Conservation (phyloP, 257 asterid species). For the Nicotiana benthamiana region DNA sequence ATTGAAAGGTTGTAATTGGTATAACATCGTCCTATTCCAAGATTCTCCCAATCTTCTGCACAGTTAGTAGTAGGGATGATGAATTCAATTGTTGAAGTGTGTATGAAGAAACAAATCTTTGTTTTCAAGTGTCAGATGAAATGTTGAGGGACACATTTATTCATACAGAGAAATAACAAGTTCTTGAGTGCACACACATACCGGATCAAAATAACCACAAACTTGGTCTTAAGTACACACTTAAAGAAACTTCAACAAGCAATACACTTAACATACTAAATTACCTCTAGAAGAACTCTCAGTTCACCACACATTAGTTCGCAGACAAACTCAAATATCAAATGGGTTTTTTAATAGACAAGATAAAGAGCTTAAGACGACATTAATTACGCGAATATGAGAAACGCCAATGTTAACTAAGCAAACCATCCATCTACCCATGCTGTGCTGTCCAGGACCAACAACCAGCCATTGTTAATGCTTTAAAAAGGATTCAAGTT, state of each 20-base stretch:
- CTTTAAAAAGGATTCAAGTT: conserved; percentile 6
- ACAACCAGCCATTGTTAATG: neutral
- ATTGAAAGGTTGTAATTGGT: neutral
- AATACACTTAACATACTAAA: conserved; percentile 18
- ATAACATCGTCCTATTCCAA: neutral
- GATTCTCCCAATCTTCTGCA: neutral
- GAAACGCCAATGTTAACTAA: conserved; percentile 7
- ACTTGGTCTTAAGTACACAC: conserved; percentile 7
- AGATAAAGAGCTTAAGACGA: neutral
- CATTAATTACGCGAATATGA: conserved; percentile 10
- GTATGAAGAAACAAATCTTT: neutral
- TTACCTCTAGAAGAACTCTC: conserved; percentile 1
- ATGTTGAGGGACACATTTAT: conserved; percentile 3
- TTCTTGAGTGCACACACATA: neutral
- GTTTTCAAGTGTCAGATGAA: neutral
- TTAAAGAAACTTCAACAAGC: conserved; percentile 7
- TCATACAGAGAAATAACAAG: neutral
- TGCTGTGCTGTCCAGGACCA: conserved; percentile 22
- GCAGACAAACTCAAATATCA: conserved; percentile 16
- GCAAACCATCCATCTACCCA: conserved; percentile 17
- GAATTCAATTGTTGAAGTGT: neutral
- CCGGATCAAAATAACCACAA: neutral
- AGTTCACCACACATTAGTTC: conserved; percentile 8
- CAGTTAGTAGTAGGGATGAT: neutral
- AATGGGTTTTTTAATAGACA: conserved; percentile 10